Base-by-base conservation (phyloP, 2,329 filamentous ascomycete species). In the Herpotrichia juniperi region DNA sequence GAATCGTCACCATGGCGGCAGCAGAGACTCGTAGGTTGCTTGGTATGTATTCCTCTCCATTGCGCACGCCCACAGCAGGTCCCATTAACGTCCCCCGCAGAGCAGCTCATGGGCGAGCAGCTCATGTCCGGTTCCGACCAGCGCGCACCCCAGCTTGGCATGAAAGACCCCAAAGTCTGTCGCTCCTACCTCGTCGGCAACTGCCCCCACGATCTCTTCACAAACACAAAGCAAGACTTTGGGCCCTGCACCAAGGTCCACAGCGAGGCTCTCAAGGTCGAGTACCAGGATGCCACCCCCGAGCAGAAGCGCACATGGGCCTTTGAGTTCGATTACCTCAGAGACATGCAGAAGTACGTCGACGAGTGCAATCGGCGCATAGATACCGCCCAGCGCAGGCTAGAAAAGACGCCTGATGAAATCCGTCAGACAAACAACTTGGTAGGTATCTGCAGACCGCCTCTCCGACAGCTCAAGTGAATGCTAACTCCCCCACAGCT, bases 181-280 rank as follows among this genome's bases (percentile, higher is more conserved):
- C 90, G 91, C 49, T 97, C 93, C 16, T 97, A 93, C 75, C 84
- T 99, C 44, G 92, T 86, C 57, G 94, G 94, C 65, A 96, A 91
- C 53, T 99, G 94, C 74, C 94, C 94, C 1, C 93, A 97, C 81
- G 94, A 99, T 73, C 91, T 99, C 69, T 99, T 99, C 83, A 99
- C 93, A 61, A 99, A 99, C 78, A 99, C 94, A 40, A 97, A 97
- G 79, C 93, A 97, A 82, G 94, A 99, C 73, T 84, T 97, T 28
- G 94, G 94, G 2, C 84, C 87, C 0, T 99, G 94, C 70, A 85
- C 90, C 44, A 94, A 93, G 72, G 84, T 93, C 22, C 94, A 99
- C 78, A 90, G 86, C 43, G 93, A 97, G 72, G 86, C 87, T 11
- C 82, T 97, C 60, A 97, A 96, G 76, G 81, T 87, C 42, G 93